Evolutionary conservation across 768 basidiomycete species (phyloP).

Genomic region (Russula brevipes): DNA sequence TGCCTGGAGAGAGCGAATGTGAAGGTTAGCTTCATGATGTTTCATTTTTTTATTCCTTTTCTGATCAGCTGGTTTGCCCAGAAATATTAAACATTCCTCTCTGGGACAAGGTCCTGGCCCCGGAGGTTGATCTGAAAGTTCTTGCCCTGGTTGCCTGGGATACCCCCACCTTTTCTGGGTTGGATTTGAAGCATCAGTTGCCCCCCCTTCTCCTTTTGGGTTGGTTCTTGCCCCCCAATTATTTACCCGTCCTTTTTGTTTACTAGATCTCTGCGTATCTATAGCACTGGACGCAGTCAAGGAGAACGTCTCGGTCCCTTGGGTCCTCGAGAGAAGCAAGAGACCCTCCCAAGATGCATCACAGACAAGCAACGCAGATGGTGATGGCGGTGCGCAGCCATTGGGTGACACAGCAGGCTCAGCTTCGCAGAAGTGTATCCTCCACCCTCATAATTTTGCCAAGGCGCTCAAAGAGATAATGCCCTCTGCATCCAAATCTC

Average conservation of each 20-base stretch:
- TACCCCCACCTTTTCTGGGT: conserved; percentile 87
- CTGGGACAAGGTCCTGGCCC: conserved; percentile 66
- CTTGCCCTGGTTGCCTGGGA: conserved; percentile 67
- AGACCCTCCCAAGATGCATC: not conserved
- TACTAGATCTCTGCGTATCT: conserved; percentile 81
- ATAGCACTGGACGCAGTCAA: conserved; percentile 91
- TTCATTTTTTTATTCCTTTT: not conserved
- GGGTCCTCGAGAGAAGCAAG: conserved; percentile 38
- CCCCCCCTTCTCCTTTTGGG: not conserved
- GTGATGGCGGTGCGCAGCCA: not conserved
- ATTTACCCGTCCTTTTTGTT: too few species aligned
- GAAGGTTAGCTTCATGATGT: conserved; percentile 69
- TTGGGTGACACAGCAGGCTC: not conserved
- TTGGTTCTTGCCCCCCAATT: not conserved
- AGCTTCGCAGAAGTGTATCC: conserved; percentile 33
- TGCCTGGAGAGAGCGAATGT: conserved; percentile 81
- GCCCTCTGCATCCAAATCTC: conserved; percentile 79
- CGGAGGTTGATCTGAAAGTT: conserved; percentile 54
- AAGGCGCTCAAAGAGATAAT: conserved; percentile 87
- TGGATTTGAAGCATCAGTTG: conserved; percentile 84
- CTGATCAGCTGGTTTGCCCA: conserved; percentile 30
- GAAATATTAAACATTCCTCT: conserved; percentile 86
- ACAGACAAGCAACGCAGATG: not conserved
- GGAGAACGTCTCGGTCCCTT: conserved; percentile 75
- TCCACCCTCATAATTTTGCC: conserved; percentile 62